Conservation (phyloP, 805 yeast genomes). For the Yamadazyma ubonensis region DNA sequence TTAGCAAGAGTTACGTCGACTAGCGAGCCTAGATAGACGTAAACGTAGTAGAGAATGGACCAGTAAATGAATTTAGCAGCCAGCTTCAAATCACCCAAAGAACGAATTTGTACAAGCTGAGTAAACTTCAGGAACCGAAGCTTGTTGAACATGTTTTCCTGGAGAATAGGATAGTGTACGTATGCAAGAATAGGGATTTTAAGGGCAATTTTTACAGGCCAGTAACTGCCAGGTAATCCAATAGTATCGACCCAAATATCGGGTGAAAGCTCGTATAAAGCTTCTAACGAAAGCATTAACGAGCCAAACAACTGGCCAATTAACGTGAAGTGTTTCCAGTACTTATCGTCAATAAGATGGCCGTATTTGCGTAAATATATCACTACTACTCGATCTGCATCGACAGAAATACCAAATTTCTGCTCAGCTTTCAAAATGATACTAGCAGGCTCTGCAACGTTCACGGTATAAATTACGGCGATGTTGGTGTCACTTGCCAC, state of each 20-base stretch:
- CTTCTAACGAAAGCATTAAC: conserved; percentile 63
- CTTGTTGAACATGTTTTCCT: conserved; percentile 79
- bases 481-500: conserved; percentile 46
- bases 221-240: conserved; percentile 89
- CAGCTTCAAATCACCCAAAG: conserved; percentile 32
- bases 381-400: conserved; percentile 50
- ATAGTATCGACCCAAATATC: conserved; percentile 94
- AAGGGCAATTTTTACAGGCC: conserved; percentile 54
- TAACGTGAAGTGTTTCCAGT: conserved; percentile 80
- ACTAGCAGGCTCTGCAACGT: conserved; percentile 45
- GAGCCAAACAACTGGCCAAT: conserved; percentile 89
- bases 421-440: conserved; percentile 52
- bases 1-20: conserved; percentile 70
- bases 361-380: conserved; percentile 55
- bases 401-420: conserved; percentile 56
- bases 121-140: conserved; percentile 33
- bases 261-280: conserved; percentile 66
- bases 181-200: conserved; percentile 79
- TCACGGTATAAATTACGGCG: conserved; percentile 74
- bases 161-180: conserved; percentile 93
- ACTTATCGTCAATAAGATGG: conserved; percentile 60
- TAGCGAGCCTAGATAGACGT: conserved; percentile 64
- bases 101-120: conserved; percentile 19
- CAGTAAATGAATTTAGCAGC: conserved; percentile 60
- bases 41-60: conserved; percentile 61